Conservation (phyloP, 2,329 filamentous ascomycete species). For the Pestalotiopsis sp. region DNA sequence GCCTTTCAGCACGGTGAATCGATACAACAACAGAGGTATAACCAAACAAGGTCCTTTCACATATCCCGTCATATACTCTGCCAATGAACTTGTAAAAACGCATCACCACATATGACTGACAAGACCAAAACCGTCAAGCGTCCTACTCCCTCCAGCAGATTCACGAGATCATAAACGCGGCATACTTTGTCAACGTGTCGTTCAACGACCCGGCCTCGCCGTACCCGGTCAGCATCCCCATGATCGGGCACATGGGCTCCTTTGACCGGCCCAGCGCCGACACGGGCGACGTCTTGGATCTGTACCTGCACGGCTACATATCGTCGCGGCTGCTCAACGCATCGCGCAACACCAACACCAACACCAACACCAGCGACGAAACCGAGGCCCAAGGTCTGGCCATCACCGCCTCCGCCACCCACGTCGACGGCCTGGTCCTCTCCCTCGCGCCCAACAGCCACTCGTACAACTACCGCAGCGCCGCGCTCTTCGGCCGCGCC, state of each 20-base stretch:
- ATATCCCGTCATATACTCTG: background rate
- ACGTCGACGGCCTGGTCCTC: constrained; percentile 79
- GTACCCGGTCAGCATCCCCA: constrained; percentile 78
- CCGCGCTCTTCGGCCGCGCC: constrained; percentile 76
- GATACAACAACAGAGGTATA: constrained; percentile 66
- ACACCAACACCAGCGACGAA: constrained; percentile 16
- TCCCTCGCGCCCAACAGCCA: constrained; percentile 79
- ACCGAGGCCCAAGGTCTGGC: constrained; percentile 50
- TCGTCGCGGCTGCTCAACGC: constrained; percentile 76
- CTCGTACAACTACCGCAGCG: constrained; percentile 86
- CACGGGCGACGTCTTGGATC: constrained; percentile 67
- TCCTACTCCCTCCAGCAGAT: constrained; percentile 74
- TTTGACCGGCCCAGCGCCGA: constrained; percentile 64
- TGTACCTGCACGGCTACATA: constrained; percentile 86
- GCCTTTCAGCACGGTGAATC: constrained; percentile 66
- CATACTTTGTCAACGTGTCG: constrained; percentile 78
- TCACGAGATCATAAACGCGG: constrained; percentile 74
- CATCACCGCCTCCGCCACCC: constrained; percentile 71
- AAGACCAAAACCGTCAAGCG: constrained; percentile 44
- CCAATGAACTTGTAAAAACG: too few species aligned
- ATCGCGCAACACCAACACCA: constrained; percentile 37
- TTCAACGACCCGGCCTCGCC: constrained; percentile 67
- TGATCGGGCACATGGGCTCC: constrained; percentile 83
- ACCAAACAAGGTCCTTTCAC: background rate
- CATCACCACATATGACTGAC: background rate